Base-by-base conservation (phyloP, 768 basidiomycete species). In the Nidularia sp. region DNA sequence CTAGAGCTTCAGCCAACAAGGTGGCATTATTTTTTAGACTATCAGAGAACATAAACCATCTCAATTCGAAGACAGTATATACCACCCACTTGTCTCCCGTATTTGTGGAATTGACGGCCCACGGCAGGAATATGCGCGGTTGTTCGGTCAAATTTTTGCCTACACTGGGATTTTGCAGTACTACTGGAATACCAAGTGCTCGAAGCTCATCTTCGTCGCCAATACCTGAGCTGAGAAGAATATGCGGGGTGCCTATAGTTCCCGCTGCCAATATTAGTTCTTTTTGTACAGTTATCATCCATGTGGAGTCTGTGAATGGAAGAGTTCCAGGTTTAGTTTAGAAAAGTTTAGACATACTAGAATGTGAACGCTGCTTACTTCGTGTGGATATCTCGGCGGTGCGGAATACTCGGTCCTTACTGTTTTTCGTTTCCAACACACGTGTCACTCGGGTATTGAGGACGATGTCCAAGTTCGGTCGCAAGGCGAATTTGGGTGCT, bases 401-500 rank as follows among this genome's bases (percentile, higher is more conserved):
- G 15, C 39, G 39, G 39, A 41, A 41, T 41, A 12, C 39, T 12
- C 39, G 39, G 55, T 81, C 80, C 25, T 78, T 55, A 39, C 84
- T 66, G 29, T 77, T 72, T 29, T 4, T 4, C 25, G 25, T 29
- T 2, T 84, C 79, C 49, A 57, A 80, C 68, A 56, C 77, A 59
- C 39, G 78, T 69, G 69, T 84, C 71, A 85, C 86, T 5, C 81
- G 84, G 9, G 78, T 71, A 49, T 80, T 79, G 7, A 79, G 69
- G 22, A 88, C 71, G 54, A 90, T 77, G 59, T 81, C 78, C 39
- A 88, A 75, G 60, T 88, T 88, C 22, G 73, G 51, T 42, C 84
- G 78, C 18, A 81, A 7, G 41, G 59, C 48, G 25, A 56, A 63
- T 22, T 62, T 53, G 3, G 58, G 53, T 39, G 49, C 57, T 10